Conservation (phyloP, 768 basidiomycete species). For the Rhizopogon roseolus region DNA sequence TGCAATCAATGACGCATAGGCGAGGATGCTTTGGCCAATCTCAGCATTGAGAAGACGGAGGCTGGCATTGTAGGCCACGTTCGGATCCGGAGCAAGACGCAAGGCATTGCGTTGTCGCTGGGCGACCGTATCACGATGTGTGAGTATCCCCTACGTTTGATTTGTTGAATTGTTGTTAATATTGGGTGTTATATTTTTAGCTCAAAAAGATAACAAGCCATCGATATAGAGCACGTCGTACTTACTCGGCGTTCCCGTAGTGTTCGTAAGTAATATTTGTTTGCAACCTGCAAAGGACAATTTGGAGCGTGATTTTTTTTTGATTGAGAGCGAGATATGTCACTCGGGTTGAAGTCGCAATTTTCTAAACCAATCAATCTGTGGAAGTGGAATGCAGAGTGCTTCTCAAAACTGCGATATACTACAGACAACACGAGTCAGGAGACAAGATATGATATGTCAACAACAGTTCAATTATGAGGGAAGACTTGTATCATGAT, state of each 20-base stretch:
- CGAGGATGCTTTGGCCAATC: slow-evolving; percentile 94
- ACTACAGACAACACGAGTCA: too few relatives aligned
- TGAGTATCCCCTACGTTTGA: slow-evolving; percentile 20
- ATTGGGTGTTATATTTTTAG: slow-evolving; percentile 12
- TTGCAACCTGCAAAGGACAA: too few relatives aligned
- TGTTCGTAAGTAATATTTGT: too few relatives aligned
- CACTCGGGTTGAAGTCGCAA: too few relatives aligned
- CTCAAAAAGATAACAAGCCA: slow-evolving; percentile 39
- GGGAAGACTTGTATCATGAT: slow-evolving; percentile 46
- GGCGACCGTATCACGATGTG: slow-evolving; percentile 83
- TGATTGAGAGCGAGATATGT: too few relatives aligned
- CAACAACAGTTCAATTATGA: too few relatives aligned
- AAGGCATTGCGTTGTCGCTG: slow-evolving; percentile 91
- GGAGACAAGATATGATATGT: too few relatives aligned
- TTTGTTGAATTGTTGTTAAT: slow-evolving; percentile 1
- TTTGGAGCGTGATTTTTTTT: too few relatives aligned
- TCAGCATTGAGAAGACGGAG: slow-evolving; percentile 87
- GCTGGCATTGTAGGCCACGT: slow-evolving; percentile 89
- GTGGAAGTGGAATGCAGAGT: too few relatives aligned
- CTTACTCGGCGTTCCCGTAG: neutral
- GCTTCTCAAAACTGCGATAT: too few relatives aligned
- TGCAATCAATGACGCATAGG: slow-evolving; percentile 40
- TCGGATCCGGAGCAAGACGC: slow-evolving; percentile 94
- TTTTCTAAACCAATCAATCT: too few relatives aligned
- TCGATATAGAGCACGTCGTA: slow-evolving; percentile 13